Evolutionary conservation across 2,329 filamentous ascomycete species (phyloP).

Genomic region (Neodidymelliopsis sp.): DNA sequence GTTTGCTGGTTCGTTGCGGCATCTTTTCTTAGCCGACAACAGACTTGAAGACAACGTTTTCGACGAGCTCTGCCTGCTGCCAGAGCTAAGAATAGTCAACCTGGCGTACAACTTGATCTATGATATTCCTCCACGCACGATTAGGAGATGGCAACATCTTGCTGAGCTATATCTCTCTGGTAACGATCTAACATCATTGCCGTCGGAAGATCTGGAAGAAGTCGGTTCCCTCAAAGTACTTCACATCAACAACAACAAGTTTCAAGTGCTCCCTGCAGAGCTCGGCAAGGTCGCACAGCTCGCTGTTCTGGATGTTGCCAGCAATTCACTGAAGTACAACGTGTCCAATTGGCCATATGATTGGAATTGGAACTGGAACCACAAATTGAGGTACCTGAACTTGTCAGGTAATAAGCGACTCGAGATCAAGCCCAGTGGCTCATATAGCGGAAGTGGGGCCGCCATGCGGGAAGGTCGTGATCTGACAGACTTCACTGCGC

Average conservation of each 20-base stretch:
- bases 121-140: constrained; percentile 87
- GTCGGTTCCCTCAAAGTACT: constrained; percentile 85
- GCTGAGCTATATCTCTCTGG: constrained; percentile 94
- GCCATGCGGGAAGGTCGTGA: constrained; percentile 65
- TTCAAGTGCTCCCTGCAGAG: constrained; percentile 94
- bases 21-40: constrained; percentile 92
- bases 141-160: constrained; percentile 88
- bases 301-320: constrained; percentile 90
- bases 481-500: constrained; percentile 87
- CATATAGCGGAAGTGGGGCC: constrained; percentile 59
- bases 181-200: constrained; percentile 89
- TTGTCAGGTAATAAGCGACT: constrained; percentile 95
- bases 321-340: constrained; percentile 96
- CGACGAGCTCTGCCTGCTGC: constrained; percentile 82
- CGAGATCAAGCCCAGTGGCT: constrained; percentile 78
- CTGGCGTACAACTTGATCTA: constrained; percentile 94
- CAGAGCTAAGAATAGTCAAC: constrained; percentile 87
- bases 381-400: constrained; percentile 92
- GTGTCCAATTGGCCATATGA: constrained; percentile 99
- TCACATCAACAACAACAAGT: constrained; percentile 97
- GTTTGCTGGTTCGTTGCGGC: constrained; percentile 83
- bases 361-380: constrained; percentile 99
- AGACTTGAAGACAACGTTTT: constrained; percentile 94
- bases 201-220: constrained; percentile 93
- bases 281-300: constrained; percentile 93